Evolutionary conservation across 108 stramenopile genomes (phyloP), one percentile per base, ranked within the genome.

Genomic region (Nannochloropsis gaditana): DNA sequence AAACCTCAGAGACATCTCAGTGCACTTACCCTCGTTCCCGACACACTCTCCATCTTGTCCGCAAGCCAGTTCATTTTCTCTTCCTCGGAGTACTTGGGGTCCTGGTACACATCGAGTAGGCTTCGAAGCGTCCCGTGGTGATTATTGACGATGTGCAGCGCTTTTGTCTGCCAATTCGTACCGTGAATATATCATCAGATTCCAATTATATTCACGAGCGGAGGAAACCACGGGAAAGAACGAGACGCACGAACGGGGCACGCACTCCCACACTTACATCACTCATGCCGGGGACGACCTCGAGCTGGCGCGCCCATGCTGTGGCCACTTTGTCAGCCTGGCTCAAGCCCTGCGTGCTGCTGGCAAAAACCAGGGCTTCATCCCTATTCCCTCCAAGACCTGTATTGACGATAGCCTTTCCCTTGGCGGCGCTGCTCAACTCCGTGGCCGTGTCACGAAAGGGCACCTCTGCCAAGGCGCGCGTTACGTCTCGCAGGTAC

Each of bases 221-320:
- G 31, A 31, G 31, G 31, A 1, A 31, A 31, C 0, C 31, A 31
- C 31, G 31, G 31, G 31, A 31, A 31, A 31, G 31, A 31, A 31
- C 31, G 31, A 31, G 31, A 31, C 31, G 31, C 31, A 31, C 31
- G 0, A 31, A 31, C 31, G 31, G 31, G 31, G 31, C 31, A 31
- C 31, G 31, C 31, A 31, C 31, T 31, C 31, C 31, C 31, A 31
- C 31, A 73, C 59, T 15, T 73, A 73, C 59, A 3, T 73, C 59
- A 73, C 59, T 73, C 59, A 73, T 73, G 15, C 59, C 59, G 19
- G 59, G 59, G n/a, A 73, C n/a, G 59, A 73, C 59, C 59, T 73
- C 59, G 19, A 73, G n/a, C 59, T 73, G 59, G 19, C 59, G 59
- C 59, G 59, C 59, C 59, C 59, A 73, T n/a, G 59, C 59, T 2